Evolutionary conservation across 768 basidiomycete species (phyloP).

Genomic region (Mycena vitilis): DNA sequence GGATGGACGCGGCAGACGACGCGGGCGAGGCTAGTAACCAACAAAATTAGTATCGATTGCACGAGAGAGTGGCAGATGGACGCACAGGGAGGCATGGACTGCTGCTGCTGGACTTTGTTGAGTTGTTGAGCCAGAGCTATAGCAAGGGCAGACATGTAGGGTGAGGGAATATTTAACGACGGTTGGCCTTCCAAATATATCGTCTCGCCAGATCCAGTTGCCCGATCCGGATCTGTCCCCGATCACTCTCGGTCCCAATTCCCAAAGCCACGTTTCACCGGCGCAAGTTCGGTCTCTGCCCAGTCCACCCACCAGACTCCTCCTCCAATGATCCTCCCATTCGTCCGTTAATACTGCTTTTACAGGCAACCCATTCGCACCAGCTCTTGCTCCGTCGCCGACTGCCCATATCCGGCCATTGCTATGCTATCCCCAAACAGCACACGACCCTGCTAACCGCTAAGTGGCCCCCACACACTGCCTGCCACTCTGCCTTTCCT

Average conservation of each 20-base stretch:
- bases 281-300: conserved; percentile 1
- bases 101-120: not conserved
- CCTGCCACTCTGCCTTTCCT: not conserved
- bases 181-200: not conserved
- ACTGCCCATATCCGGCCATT: too few relatives aligned
- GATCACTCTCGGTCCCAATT: not conserved
- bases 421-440: not conserved
- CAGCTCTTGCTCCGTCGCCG: too few relatives aligned
- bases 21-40: conserved; percentile 33
- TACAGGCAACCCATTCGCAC: too few relatives aligned
- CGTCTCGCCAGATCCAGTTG: conserved; percentile 1
- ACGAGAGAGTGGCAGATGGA: not conserved
- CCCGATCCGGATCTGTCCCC: conserved; percentile 9
- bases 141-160: conserved; percentile 26
- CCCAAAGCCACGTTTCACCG: conserved; percentile 11
- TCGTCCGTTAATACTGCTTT: not conserved
- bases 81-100: not conserved
- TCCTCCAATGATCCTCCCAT: not conserved
- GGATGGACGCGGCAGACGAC: conserved; percentile 43
- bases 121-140: conserved; percentile 4
- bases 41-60: not conserved
- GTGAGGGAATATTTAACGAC: conserved; percentile 8
- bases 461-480: not conserved
- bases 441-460: conserved; percentile 13
- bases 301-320: not conserved